Percentiles rank a stretch among this genome's conserved stretches.
Conservation (phyloP, 305 asterid genomes). For the Stenogyne calaminthoides region DNA sequence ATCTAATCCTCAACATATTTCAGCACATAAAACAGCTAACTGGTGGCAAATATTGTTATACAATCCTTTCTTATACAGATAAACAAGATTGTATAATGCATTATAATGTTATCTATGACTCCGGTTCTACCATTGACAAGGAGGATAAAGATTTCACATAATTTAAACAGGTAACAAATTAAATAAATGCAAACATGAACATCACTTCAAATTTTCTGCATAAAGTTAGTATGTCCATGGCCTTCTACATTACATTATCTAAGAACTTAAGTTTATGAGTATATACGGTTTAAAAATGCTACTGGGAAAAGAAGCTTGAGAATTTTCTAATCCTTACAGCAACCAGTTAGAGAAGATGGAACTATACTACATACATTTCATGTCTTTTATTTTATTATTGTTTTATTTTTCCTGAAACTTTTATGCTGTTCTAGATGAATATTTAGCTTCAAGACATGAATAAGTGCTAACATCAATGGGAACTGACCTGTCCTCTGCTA, state of each 20-base stretch:
- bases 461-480: background rate
- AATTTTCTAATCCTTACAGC: background rate
- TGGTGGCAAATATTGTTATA: background rate
- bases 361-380: background rate
- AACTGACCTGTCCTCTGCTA: slow-evolving; percentile 82
- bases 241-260: background rate
- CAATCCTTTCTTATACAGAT: background rate
- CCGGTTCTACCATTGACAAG: background rate
- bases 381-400: background rate
- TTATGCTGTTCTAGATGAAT: background rate
- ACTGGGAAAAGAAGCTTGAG: background rate
- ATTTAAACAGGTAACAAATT: background rate
- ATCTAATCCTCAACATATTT: background rate
- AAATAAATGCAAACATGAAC: background rate
- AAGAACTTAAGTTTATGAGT: background rate
- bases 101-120: background rate
- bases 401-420: background rate
- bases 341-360: background rate
- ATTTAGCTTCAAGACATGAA: background rate
- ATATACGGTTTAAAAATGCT: background rate
- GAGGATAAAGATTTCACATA: background rate
- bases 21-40: background rate
- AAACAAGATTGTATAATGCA: background rate
- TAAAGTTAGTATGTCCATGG: background rate
- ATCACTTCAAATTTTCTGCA: background rate